A percentile compares a stretch with the other conserved stretches of the same genome.
These are phyloP conservation scores for Trametes coccinea DNA, from an alignment of 768 basidiomycete genomes.

Conservation along the genomic window DNA sequence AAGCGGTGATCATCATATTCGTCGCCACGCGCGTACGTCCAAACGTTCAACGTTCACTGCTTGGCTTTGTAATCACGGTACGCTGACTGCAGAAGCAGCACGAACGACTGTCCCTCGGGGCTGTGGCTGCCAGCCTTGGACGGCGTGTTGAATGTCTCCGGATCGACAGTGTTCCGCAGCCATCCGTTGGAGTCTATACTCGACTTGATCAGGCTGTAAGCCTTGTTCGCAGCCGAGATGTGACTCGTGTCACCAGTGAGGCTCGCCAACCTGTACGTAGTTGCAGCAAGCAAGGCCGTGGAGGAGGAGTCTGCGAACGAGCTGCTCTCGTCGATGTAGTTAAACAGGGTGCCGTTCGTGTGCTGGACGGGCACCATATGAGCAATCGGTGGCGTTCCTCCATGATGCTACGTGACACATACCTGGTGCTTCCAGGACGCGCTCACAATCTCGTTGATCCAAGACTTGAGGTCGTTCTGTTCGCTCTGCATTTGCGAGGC, in stretches of 20 bases:
- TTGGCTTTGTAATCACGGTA: conserved; percentile 28
- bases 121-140: conserved; percentile 39
- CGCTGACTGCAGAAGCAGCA: conserved; percentile 53
- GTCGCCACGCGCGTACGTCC: neutral
- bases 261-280: conserved; percentile 54
- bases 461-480: conserved; percentile 45
- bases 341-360: conserved; percentile 48
- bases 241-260: conserved; percentile 40
- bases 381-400: neutral
- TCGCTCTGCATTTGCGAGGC: conserved; percentile 40
- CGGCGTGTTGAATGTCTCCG: conserved; percentile 47
- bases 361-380: conserved; percentile 31
- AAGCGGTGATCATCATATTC: neutral
- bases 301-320: conserved; percentile 56
- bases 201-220: conserved; percentile 37
- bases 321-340: conserved; percentile 50
- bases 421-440: conserved; percentile 49
- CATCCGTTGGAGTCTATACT: conserved; percentile 44
- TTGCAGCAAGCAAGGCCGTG: conserved; percentile 58
- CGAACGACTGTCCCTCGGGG: conserved; percentile 64
- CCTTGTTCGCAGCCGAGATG: conserved; percentile 43
- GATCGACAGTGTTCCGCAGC: conserved; percentile 50
- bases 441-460: conserved; percentile 55
- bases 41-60: no score
- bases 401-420: neutral